Evolutionary conservation across 345 rosid genomes (phyloP).

Genomic region (Viola odorata): DNA sequence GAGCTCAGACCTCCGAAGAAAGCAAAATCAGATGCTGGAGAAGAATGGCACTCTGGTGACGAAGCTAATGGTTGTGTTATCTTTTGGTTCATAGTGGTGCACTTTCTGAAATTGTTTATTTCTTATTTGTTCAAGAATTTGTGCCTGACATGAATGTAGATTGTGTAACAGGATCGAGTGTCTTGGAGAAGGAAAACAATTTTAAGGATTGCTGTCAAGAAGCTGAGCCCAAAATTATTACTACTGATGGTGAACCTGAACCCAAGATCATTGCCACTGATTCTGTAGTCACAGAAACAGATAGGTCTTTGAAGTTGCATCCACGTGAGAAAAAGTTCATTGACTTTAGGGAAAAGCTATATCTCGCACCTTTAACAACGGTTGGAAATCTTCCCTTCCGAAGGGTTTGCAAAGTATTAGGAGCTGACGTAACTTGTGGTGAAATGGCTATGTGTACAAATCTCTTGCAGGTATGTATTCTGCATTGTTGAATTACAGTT

Average conservation of each 20-base stretch:
- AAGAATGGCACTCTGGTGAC: slow-evolving; percentile 29
- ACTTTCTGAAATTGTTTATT: background rate
- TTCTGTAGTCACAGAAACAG: slow-evolving; percentile 38
- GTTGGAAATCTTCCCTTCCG: slow-evolving; percentile 98
- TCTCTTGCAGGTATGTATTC: slow-evolving; percentile 68
- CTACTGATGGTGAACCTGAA: slow-evolving; percentile 22
- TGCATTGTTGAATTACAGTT: background rate
- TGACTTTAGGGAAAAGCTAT: slow-evolving; percentile 81
- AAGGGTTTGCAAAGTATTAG: slow-evolving; percentile 83
- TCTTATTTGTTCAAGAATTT: slow-evolving; percentile 8
- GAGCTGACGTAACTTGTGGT: slow-evolving; percentile 92
- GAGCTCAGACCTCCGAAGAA: slow-evolving; percentile 62
- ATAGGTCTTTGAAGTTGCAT: slow-evolving; percentile 52
- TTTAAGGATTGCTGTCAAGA: slow-evolving; percentile 17
- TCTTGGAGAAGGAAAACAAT: slow-evolving; percentile 21
- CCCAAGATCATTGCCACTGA: slow-evolving; percentile 18
- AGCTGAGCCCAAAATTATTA: slow-evolving; percentile 22
- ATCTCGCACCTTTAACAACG: slow-evolving; percentile 91
- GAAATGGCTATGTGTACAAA: slow-evolving; percentile 99
- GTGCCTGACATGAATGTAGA: slow-evolving; percentile 5
- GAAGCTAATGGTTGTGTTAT: slow-evolving; percentile 34
- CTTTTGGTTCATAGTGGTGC: slow-evolving; percentile 4
- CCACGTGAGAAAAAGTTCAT: slow-evolving; percentile 81
- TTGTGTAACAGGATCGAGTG: slow-evolving; percentile 32
- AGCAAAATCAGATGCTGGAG: slow-evolving; percentile 45